Percentiles rank a stretch among this genome's conserved stretches.
These are phyloP conservation scores for Endocarpon pusillum DNA, from an alignment of 495 filamentous ascomycete genomes.

Conservation along the genomic window DNA sequence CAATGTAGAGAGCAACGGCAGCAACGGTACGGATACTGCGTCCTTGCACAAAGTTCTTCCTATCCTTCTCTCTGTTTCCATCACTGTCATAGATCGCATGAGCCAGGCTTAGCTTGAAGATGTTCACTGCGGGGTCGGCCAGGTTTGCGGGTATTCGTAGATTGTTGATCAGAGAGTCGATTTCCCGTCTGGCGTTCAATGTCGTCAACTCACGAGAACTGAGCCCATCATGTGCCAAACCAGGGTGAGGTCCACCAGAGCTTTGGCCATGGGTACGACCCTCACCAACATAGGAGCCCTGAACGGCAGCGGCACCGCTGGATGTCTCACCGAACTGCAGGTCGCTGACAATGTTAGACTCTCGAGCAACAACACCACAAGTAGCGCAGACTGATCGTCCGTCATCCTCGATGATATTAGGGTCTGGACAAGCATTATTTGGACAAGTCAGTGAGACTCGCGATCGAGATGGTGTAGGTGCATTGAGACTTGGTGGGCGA, in stretches of 20 bases:
- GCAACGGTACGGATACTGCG: slow-evolving; percentile 69
- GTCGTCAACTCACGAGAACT: slow-evolving; percentile 1
- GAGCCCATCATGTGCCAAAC: slow-evolving; percentile 34
- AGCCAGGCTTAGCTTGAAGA: slow-evolving; percentile 62
- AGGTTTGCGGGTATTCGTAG: slow-evolving; percentile 40
- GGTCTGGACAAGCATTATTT: slow-evolving; percentile 30
- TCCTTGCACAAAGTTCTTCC: slow-evolving; percentile 69
- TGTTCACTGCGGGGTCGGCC: slow-evolving; percentile 42
- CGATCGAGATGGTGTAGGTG: too few relatives aligned
- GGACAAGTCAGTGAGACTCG: too few relatives aligned
- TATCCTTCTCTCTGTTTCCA: too few relatives aligned
- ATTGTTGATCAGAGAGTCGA: slow-evolving; percentile 30
- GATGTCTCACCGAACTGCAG: slow-evolving; percentile 74
- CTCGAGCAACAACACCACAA: slow-evolving; percentile 68
- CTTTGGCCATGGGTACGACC: slow-evolving; percentile 54
- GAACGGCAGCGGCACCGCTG: slow-evolving; percentile 73
- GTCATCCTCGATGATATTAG: slow-evolving; percentile 31
- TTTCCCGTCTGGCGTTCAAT: slow-evolving; percentile 28
- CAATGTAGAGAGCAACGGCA: slow-evolving; percentile 74
- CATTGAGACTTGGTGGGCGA: too few relatives aligned
- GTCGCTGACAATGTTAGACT: slow-evolving; percentile 79
- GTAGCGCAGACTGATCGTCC: slow-evolving; percentile 49
- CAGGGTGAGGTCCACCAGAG: slow-evolving; percentile 33
- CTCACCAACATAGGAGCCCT: slow-evolving; percentile 72
- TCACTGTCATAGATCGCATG: too few relatives aligned